Percentiles rank a stretch among this genome's conserved stretches.
Conservation (phyloP, 768 basidiomycete species). For the Sporobolomyces pararoseus region DNA sequence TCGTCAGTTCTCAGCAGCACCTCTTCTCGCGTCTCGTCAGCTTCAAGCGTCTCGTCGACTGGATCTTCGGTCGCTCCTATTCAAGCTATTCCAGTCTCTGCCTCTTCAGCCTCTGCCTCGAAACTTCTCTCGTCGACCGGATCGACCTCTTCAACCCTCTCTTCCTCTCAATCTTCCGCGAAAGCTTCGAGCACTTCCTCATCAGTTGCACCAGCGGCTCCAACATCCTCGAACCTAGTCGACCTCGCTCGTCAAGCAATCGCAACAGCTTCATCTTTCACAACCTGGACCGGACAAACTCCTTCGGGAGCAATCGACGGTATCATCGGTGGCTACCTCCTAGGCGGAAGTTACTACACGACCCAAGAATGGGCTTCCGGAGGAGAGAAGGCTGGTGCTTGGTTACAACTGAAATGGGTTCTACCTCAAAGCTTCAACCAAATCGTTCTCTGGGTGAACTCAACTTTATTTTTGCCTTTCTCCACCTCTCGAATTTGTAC, state of each 20-base stretch:
- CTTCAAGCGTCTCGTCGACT: not conserved
- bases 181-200: not conserved
- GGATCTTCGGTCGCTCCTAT: not conserved
- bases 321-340: slow-evolving; percentile 22
- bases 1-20: too few species aligned
- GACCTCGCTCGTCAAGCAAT: slow-evolving; percentile 15
- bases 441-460: slow-evolving; percentile 28
- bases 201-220: not conserved
- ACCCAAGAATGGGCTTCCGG: slow-evolving; percentile 25
- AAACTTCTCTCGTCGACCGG: not conserved
- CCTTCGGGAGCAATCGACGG: slow-evolving; percentile 30
- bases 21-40: too few species aligned
- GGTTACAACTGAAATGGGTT: slow-evolving; percentile 20
- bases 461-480: not conserved
- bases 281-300: not conserved
- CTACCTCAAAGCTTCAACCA: slow-evolving; percentile 19
- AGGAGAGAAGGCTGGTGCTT: slow-evolving; percentile 12
- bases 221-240: not conserved
- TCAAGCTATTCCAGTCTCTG: not conserved
- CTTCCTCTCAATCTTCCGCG: not conserved
- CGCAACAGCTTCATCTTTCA: slow-evolving; percentile 17
- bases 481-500: too few species aligned
- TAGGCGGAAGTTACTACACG: not conserved
- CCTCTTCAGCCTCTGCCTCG: not conserved
- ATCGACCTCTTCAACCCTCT: not conserved